These are phyloP conservation scores for Mariannaea elegans DNA, from an alignment of 2,329 filamentous ascomycete genomes.

Conservation along the genomic window DNA sequence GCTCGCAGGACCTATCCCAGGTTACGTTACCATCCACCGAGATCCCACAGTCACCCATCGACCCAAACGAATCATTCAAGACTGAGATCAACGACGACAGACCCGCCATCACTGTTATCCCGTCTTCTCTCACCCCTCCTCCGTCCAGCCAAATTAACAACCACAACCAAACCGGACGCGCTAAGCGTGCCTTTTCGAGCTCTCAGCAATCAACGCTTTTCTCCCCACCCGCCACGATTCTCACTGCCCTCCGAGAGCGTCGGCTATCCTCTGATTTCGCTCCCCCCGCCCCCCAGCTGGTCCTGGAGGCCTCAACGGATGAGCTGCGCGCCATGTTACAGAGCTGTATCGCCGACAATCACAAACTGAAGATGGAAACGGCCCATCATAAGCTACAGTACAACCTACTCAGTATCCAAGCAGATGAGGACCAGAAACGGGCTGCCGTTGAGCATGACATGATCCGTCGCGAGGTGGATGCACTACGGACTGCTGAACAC, in stretches of 20 bases:
- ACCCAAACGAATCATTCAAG: constrained; percentile 58
- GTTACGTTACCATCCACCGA: constrained; percentile 67
- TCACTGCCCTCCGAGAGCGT: constrained; percentile 46
- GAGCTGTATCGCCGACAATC: constrained; percentile 63
- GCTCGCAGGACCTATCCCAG: constrained; percentile 54
- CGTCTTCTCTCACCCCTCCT: constrained; percentile 66
- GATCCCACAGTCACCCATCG: constrained; percentile 61
- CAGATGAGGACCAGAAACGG: constrained; percentile 83
- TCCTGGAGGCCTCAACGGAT: constrained; percentile 62
- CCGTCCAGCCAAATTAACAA: constrained; percentile 61
- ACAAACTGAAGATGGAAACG: constrained; percentile 78
- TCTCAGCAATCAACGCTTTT: constrained; percentile 60
- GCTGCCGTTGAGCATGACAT: constrained; percentile 93
- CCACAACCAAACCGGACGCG: constrained; percentile 35
- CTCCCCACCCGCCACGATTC: constrained; percentile 62
- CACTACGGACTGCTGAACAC: constrained; percentile 78
- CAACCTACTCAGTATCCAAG: constrained; percentile 84
- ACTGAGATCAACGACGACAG: constrained; percentile 60
- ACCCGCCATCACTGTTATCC: constrained; percentile 56
- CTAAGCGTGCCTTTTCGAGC: constrained; percentile 45
- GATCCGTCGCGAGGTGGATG: constrained; percentile 87
- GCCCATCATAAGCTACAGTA: constrained; percentile 93
- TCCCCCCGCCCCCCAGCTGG: constrained; percentile 57
- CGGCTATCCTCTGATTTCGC: constrained; percentile 51
- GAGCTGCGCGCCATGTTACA: constrained; percentile 67